A percentile compares a stretch with the other conserved stretches of the same genome.
Conservation (phyloP, 164 flowering plant species). For the Warburgia ugandensis region DNA sequence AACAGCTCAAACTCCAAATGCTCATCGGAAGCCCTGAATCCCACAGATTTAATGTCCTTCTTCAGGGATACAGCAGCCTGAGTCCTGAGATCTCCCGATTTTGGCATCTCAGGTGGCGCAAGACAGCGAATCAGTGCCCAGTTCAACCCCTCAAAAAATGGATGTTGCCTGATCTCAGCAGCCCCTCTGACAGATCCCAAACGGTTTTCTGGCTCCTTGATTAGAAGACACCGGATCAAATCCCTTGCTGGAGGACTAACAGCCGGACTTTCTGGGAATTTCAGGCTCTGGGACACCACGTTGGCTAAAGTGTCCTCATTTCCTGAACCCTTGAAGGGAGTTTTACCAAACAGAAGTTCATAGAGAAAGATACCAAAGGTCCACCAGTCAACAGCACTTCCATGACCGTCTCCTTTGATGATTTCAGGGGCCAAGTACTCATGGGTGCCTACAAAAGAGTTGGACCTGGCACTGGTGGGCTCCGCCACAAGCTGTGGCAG, state of each 20-base stretch:
- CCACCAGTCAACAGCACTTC: conserved; percentile 97
- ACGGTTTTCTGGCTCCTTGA: conserved; percentile 69
- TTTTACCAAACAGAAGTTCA: conserved; percentile 69
- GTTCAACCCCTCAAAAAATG: conserved; percentile 75
- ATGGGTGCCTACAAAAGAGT: conserved; percentile 90
- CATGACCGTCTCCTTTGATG: conserved; percentile 80
- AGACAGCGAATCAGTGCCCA: conserved; percentile 82
- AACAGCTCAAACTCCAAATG: conserved; percentile 54
- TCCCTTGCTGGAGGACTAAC: conserved; percentile 66
- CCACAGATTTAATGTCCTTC: conserved; percentile 23
- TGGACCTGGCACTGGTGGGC: conserved; percentile 81
- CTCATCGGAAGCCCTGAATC: conserved; percentile 17
- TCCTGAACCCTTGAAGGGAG: conserved; percentile 72
- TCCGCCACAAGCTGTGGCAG: conserved; percentile 80
- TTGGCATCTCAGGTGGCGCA: conserved; percentile 66
- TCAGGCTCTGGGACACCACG: conserved; percentile 57
- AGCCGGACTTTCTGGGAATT: conserved; percentile 48
- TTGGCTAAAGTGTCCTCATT: conserved; percentile 71
- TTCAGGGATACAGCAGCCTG: conserved; percentile 10
- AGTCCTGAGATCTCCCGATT: conserved; percentile 23
- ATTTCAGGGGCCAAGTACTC: conserved; percentile 93
- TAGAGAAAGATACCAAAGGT: conserved; percentile 72
- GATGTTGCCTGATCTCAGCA: conserved; percentile 74
- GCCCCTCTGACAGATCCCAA: conserved; percentile 77
- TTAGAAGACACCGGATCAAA: conserved; percentile 50